Conservation (phyloP, 352 stramenopile species). For the Pythium aristosporum region DNA sequence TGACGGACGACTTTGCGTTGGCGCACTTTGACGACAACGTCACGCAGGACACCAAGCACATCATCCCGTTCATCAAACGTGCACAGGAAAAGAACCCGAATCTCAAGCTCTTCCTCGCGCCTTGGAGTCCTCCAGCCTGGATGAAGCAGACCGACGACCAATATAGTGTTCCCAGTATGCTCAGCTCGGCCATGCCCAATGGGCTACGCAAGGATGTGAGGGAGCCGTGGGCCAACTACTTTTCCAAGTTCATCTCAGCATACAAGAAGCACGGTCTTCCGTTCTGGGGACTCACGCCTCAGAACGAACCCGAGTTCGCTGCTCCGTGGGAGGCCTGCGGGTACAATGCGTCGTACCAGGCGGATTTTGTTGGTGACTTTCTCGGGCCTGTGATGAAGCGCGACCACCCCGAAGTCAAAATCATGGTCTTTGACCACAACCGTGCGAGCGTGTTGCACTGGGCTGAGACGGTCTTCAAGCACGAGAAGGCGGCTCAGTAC, state of each 20-base stretch:
- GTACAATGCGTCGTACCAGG: conserved; percentile 54
- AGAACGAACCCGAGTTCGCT: conserved; percentile 89
- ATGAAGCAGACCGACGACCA: conserved; percentile 65
- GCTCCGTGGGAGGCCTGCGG: conserved; percentile 74
- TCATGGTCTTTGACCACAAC: conserved; percentile 93
- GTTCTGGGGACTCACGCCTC: conserved; percentile 89
- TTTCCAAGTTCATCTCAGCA: conserved; percentile 90
- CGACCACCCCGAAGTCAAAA: conserved; percentile 87
- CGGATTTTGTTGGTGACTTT: conserved; percentile 81
- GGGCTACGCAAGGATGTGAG: conserved; percentile 54
- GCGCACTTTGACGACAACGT: conserved; percentile 78
- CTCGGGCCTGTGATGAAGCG: conserved; percentile 78
- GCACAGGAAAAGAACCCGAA: conserved; percentile 59
- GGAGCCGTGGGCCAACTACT: conserved; percentile 86
- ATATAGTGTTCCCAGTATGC: conserved; percentile 55
- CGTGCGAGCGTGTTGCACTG: conserved; percentile 71
- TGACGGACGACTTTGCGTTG: conserved; percentile 64
- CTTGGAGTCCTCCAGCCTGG: conserved; percentile 89
- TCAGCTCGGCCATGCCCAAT: conserved; percentile 50
- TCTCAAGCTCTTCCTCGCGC: conserved; percentile 85
- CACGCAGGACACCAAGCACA: conserved; percentile 66
- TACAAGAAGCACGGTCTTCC: conserved; percentile 83
- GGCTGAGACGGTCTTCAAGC: conserved; percentile 68
- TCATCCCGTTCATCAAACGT: conserved; percentile 86
- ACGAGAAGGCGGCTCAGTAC: conserved; percentile 63